phyloP scores from a whole-genome alignment of 2,329 filamentous ascomycete genomes.

The Coniella vitis region DNA sequence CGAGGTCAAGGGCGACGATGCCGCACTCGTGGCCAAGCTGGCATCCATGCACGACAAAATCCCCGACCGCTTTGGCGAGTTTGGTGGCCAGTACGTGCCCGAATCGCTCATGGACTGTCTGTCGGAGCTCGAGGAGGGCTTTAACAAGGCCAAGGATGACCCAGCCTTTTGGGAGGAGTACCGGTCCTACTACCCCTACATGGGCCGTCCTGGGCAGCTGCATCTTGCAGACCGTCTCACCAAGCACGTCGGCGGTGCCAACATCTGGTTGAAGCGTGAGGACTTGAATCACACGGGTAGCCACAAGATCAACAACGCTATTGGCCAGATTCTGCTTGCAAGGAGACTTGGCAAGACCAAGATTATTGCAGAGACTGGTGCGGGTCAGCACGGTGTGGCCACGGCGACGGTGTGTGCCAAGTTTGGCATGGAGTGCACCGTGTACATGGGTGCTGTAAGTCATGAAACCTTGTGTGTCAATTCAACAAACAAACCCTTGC shows the following conservation, averaged over 20 bases:
- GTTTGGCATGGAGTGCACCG: constrained; percentile 95
- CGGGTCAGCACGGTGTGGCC: constrained; percentile 94
- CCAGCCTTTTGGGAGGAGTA: constrained; percentile 96
- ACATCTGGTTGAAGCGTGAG: constrained; percentile 96
- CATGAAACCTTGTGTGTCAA: neutral
- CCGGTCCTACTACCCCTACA: constrained; percentile 91
- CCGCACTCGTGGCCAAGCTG: constrained; percentile 67
- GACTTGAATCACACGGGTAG: constrained; percentile 96
- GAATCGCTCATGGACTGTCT: constrained; percentile 98
- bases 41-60: constrained; percentile 75
- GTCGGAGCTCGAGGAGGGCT: constrained; percentile 81
- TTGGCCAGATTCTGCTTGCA: constrained; percentile 87
- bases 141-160: constrained; percentile 80
- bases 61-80: constrained; percentile 86
- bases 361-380: constrained; percentile 97
- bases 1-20: constrained; percentile 38
- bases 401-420: constrained; percentile 97
- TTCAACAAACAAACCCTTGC: neutral
- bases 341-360: constrained; percentile 84
- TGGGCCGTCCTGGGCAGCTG: constrained; percentile 87
- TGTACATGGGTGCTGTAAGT: constrained; percentile 85
- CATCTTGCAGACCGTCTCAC: constrained; percentile 86
- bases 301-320: constrained; percentile 99
- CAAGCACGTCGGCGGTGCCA: constrained; percentile 81
- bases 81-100: constrained; percentile 94